Evolutionary conservation across 768 basidiomycete species (phyloP).

Genomic region (Russula virescens): DNA sequence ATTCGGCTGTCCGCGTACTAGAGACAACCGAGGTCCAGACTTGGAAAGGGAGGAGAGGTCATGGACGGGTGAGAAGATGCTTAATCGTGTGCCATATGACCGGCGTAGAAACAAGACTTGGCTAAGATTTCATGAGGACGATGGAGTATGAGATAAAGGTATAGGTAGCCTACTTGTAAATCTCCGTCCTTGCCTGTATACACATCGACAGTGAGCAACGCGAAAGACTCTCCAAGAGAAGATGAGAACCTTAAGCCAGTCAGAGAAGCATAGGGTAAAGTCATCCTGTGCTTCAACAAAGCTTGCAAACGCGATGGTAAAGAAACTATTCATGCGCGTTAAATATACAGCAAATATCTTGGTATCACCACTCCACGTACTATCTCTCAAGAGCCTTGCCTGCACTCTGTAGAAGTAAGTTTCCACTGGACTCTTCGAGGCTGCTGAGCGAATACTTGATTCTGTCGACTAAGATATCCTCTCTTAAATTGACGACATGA

Average conservation of each 20-base stretch:
- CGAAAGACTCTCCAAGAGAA: background rate
- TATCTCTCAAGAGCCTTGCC: slow-evolving; percentile 83
- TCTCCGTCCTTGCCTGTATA: slow-evolving; percentile 68
- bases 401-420: slow-evolving; percentile 57
- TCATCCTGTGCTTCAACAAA: slow-evolving; percentile 65
- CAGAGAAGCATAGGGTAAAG: slow-evolving; percentile 65
- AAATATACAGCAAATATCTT: slow-evolving; percentile 3
- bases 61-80: slow-evolving; percentile 87
- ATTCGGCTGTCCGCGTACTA: slow-evolving; percentile 65
- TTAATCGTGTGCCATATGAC: slow-evolving; percentile 71
- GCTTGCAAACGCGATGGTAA: slow-evolving; percentile 88
- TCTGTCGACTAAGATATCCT: slow-evolving; percentile 79
- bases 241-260: slow-evolving; percentile 72
- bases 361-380: slow-evolving; percentile 38
- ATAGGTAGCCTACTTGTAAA: slow-evolving; percentile 72
- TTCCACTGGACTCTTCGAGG: slow-evolving; percentile 50
- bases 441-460: slow-evolving; percentile 81
- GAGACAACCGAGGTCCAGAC: slow-evolving; percentile 51
- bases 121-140: slow-evolving; percentile 36
- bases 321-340: slow-evolving; percentile 55
- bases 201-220: background rate
- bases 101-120: slow-evolving; percentile 85
- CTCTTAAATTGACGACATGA: slow-evolving; percentile 86
- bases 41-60: slow-evolving; percentile 82
- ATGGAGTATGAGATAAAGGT: background rate